Conservation (phyloP, 768 basidiomycete species). For the Tephrocybe sp. region DNA sequence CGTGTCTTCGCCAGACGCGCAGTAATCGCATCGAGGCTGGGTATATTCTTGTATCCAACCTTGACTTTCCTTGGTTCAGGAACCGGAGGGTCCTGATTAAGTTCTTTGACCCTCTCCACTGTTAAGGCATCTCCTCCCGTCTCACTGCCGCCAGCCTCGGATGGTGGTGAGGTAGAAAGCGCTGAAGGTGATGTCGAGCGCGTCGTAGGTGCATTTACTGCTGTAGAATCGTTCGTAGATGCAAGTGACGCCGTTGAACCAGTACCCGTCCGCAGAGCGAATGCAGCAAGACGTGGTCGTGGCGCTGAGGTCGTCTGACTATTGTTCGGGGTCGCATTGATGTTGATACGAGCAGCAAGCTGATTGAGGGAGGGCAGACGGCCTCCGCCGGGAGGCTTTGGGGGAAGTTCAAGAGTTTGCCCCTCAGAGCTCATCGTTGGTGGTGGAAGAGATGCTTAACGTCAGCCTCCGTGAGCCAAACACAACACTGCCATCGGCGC, state of each 20-base stretch:
- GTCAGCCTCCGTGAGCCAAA: conserved; percentile 8
- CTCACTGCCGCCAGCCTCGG: conserved; percentile 34
- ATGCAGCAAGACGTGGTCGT: conserved; percentile 74
- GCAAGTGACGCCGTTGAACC: conserved; percentile 50
- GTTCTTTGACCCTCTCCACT: conserved; percentile 60
- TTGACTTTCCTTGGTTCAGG: conserved; percentile 33
- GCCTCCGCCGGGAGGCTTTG: conserved; percentile 20
- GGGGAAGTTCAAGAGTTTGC: conserved; percentile 13
- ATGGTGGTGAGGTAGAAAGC: conserved; percentile 45
- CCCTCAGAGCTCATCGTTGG: conserved; percentile 21
- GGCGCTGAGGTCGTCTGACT: conserved; percentile 31
- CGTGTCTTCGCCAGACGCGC: conserved; percentile 72
- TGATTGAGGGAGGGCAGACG: conserved; percentile 78
- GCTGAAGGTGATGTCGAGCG: conserved; percentile 64
- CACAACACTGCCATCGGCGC: conserved; percentile 16
- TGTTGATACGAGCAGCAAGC: conserved; percentile 73
- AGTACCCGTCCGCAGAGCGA: conserved; percentile 63
- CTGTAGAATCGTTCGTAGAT: conserved; percentile 60
- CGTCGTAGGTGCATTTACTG: conserved; percentile 64
- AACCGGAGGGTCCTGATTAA: conserved; percentile 49
- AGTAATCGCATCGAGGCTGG: conserved; percentile 81
- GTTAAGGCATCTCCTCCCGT: conserved; percentile 56
- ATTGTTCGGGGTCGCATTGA: conserved; percentile 31
- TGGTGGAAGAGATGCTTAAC: conserved; percentile 9
- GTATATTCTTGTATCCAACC: conserved; percentile 87